Evolutionary conservation across 2,329 filamentous ascomycete species (phyloP).

Genomic region (Trichophyton simii): DNA sequence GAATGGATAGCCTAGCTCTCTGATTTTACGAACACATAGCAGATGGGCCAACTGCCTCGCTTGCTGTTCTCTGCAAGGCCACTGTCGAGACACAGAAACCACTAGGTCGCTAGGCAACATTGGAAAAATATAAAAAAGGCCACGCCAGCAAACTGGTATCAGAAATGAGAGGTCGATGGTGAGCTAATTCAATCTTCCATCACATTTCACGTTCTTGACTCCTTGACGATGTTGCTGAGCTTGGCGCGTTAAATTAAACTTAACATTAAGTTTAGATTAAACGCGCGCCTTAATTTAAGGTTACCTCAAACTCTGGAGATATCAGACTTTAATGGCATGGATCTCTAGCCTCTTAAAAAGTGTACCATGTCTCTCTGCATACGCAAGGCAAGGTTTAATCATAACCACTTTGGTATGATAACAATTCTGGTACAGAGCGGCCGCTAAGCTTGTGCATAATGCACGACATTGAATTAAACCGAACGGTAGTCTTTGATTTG

Average conservation of each 20-base stretch:
- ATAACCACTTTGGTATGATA: not conserved
- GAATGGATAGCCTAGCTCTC: not conserved
- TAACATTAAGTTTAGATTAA: not conserved
- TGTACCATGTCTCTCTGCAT: not conserved
- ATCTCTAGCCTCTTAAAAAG: not conserved
- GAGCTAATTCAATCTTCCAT: not conserved
- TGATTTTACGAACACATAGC: conserved; percentile 25
- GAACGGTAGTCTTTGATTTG: not conserved
- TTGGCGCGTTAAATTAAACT: not conserved
- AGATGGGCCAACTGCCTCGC: conserved; percentile 29
- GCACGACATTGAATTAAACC: not conserved
- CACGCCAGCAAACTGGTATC: not conserved
- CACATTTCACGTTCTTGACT: not conserved
- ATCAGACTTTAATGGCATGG: not conserved
- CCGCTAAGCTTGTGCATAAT: not conserved
- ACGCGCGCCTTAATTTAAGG: not conserved
- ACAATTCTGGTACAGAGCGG: not conserved
- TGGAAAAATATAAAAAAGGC: not conserved
- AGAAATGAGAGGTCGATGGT: not conserved
- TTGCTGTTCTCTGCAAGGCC: conserved; percentile 34
- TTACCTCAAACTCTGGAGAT: not conserved
- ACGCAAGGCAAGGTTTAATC: not conserved
- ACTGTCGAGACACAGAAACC: conserved; percentile 27
- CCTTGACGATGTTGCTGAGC: not conserved
- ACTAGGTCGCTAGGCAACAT: conserved; percentile 25